Base-by-base conservation (phyloP, 345 rosid species). In the Brassica nigra region DNA sequence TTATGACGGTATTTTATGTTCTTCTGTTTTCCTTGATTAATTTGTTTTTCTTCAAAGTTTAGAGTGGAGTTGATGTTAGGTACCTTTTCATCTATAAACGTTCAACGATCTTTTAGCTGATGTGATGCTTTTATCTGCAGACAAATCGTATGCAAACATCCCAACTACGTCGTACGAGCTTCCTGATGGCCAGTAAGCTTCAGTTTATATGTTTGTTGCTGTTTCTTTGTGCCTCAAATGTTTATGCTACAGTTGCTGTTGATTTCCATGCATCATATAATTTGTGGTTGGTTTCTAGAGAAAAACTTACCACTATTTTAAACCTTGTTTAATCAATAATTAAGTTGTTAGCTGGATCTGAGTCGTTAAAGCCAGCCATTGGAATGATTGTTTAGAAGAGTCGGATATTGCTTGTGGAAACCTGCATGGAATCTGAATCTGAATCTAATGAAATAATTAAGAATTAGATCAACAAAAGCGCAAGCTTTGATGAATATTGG, bases 151-250 rank as follows among this genome's bases (percentile, higher is more conserved):
- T 78, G 88, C 99, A 75, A 96, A 96, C 86, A 93, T 96, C 82
- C 99, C 98, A 29, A 96, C 89, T 88, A 96, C 99, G 64, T 87
- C 98, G 5, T 96, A 96, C 63, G 99, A 96, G 88, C 97, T 96
- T 83, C 99, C 99, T 70, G 99, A 96, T 89, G 99, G 99, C 90
- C 99, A 90, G 99, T 93, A 86, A 92, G 98, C 83, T 39, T 74
- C 76, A 55, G 28, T 68, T 61, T 74, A 39, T 66, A 59, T 58
- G 27, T 57, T 52, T 72, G 66, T 29, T 65, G 0, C 12, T 0
- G 18, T 42, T 73, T 78, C 16, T 39, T 34, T 65, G 33, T 64
- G 33, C 29, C 49, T 71, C 58, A 36, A 14, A 44, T 30, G 15
- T 63, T 12, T 71, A 42, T 66, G 68, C 62, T 12, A 39, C 28